phyloP scores from a whole-genome alignment of 2,329 filamentous ascomycete species.

The Macroventuria anomochaeta region DNA sequence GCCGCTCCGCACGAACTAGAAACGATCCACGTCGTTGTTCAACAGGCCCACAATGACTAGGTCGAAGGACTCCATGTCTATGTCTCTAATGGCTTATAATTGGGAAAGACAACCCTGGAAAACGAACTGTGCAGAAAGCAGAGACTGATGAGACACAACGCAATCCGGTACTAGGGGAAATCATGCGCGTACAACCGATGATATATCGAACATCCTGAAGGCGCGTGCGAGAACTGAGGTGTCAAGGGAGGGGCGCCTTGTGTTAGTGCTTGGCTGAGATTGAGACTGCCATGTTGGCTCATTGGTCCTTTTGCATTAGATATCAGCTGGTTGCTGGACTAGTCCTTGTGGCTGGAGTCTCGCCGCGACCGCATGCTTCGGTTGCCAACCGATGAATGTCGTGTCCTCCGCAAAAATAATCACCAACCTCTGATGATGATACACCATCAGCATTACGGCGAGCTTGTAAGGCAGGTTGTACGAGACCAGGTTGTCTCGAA shows the following conservation, averaged over 20 bases:
- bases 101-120: too few relatives aligned
- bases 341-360: constrained; percentile 3
- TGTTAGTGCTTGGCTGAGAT: constrained; percentile 3
- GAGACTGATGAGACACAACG: too few relatives aligned
- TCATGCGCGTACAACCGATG: neutral
- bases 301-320: neutral
- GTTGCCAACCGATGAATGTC: neutral
- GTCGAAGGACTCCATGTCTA: constrained; percentile 21
- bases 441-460: neutral
- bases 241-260: neutral
- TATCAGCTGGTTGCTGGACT: neutral
- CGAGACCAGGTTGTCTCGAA: neutral
- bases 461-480: neutral
- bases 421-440: neutral
- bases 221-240: neutral
- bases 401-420: neutral
- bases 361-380: neutral
- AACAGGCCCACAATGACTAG: constrained; percentile 55
- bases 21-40: constrained; percentile 65
- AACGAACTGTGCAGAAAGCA: neutral
- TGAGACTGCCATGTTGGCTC: neutral
- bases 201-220: neutral
- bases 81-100: too few relatives aligned
- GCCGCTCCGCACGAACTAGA: constrained; percentile 61
- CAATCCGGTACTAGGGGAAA: too few relatives aligned